Percentiles rank a stretch among this genome's conserved stretches.
These are phyloP conservation scores for Xylaria polymorpha DNA, from an alignment of 2,329 filamentous ascomycete genomes.

Conservation along the genomic window DNA sequence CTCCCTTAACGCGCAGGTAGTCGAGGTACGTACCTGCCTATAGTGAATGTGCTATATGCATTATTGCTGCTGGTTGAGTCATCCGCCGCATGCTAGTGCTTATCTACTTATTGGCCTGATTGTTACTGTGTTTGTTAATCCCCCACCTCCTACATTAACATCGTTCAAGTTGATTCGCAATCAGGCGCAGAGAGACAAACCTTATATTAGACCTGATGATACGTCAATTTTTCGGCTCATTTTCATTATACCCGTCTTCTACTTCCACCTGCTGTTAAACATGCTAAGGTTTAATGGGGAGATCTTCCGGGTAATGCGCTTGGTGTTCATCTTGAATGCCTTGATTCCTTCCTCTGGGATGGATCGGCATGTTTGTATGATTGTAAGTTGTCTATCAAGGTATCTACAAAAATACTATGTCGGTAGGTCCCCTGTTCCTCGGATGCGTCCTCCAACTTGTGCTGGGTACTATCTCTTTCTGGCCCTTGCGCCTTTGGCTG, in stretches of 20 bases:
- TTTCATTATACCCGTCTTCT: background rate
- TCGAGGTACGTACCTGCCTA: background rate
- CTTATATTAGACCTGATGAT: background rate
- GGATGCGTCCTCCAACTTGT: background rate
- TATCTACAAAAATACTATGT: background rate
- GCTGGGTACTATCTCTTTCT: constrained; percentile 53
- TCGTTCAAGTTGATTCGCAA: background rate
- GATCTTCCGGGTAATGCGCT: background rate
- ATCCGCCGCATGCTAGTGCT: too few relatives aligned
- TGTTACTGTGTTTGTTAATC: too few relatives aligned
- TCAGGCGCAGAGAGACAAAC: background rate
- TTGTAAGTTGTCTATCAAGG: background rate
- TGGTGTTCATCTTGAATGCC: background rate
- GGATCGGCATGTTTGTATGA: background rate
- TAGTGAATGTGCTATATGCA: too few relatives aligned
- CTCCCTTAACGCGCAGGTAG: background rate
- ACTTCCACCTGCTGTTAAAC: background rate
- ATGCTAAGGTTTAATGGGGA: background rate
- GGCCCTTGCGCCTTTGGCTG: constrained; percentile 53
- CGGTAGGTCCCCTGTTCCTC: background rate
- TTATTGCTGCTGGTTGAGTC: too few relatives aligned
- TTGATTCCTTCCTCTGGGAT: background rate
- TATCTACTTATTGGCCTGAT: too few relatives aligned
- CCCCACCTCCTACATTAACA: background rate
- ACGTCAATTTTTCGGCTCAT: background rate